Conservation (phyloP, 2,329 filamentous ascomycete genomes). For the Fusarium marasasianum region DNA sequence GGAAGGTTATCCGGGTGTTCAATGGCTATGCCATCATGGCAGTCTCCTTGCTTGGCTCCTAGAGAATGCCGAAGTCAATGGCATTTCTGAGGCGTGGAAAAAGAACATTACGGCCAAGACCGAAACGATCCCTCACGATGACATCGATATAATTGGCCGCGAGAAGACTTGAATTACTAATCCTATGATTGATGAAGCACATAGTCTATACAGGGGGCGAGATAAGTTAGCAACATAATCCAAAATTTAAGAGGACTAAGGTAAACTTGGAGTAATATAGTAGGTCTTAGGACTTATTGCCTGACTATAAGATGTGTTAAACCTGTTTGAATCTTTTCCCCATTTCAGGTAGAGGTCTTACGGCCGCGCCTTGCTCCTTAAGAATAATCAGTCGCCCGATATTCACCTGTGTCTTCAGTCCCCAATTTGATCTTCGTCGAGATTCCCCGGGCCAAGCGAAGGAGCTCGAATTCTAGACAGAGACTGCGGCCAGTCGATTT, state of each 20-base stretch:
- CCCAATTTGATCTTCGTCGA: not conserved
- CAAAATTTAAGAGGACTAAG: not conserved
- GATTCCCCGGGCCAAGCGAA: not conserved
- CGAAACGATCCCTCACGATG: not conserved
- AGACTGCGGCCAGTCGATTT: not conserved
- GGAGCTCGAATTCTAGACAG: not conserved
- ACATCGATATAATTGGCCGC: not conserved
- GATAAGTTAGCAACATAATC: not conserved
- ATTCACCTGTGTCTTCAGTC: not conserved
- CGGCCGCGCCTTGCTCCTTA: not conserved
- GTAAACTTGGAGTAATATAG: not conserved
- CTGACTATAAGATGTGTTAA: not conserved
- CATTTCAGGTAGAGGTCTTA: not conserved
- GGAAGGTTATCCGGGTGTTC: too few relatives aligned
- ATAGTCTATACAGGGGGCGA: not conserved
- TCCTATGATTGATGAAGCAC: not conserved
- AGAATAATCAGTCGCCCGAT: not conserved
- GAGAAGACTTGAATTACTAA: not conserved
- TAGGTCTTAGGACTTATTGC: not conserved
- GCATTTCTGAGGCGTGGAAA: not conserved
- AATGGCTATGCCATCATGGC: too few relatives aligned
- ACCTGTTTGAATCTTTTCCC: not conserved
- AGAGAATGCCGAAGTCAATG: not conserved
- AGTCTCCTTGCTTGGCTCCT: not conserved
- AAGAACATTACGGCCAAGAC: not conserved